These are phyloP conservation scores for Argentina anserina DNA, from an alignment of 306 rosid genomes.

Conservation along the genomic window DNA sequence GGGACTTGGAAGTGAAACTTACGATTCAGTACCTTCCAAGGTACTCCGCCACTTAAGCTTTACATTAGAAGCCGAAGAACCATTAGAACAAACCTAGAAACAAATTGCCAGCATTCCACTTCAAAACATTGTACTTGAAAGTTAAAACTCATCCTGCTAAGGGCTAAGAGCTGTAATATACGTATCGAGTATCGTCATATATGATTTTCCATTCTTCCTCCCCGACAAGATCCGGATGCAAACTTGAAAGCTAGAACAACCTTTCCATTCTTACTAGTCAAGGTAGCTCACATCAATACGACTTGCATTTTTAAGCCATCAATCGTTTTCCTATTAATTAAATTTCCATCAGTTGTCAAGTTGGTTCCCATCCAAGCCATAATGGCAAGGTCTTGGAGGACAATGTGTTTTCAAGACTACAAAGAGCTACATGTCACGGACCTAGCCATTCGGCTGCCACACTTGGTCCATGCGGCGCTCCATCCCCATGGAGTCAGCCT, in stretches of 20 bases:
- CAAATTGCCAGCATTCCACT: not conserved
- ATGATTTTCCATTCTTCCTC: not conserved
- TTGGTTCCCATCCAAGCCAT: not conserved
- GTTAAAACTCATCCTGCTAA: not conserved
- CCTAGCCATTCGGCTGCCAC: too few relatives aligned
- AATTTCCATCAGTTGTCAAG: not conserved
- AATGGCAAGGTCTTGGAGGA: not conserved
- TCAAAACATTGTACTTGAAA: not conserved
- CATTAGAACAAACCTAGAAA: not conserved
- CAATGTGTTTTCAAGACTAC: not conserved
- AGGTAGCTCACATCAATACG: not conserved
- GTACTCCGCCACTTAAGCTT: not conserved
- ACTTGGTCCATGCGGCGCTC: too few relatives aligned
- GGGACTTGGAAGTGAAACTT: not conserved
- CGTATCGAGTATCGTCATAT: not conserved
- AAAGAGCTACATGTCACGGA: too few relatives aligned
- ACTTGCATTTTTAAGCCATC: not conserved
- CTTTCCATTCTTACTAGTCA: not conserved
- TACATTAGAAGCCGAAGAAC: not conserved
- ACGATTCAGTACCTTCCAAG: constrained; percentile 3
- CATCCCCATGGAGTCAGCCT: too few relatives aligned
- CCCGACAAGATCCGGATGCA: too few relatives aligned
- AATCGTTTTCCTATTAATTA: not conserved
- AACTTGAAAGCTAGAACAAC: not conserved
- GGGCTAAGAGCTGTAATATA: too few relatives aligned